These are phyloP conservation scores for Haplosporangium gracile DNA, from an alignment of 192 early-diverging fungal genomes.

Conservation along the genomic window DNA sequence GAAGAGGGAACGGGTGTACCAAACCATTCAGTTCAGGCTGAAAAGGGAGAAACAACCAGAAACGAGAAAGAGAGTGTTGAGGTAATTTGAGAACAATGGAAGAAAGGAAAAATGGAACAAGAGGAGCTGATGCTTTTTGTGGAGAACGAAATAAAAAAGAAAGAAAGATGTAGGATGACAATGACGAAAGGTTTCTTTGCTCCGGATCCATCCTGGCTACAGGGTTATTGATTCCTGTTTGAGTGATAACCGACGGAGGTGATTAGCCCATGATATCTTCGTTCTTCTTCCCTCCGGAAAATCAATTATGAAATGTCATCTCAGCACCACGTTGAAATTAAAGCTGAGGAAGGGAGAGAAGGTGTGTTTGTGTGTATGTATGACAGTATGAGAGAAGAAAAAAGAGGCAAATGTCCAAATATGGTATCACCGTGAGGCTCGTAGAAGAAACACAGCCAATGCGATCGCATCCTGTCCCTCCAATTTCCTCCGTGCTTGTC, in stretches of 20 bases:
- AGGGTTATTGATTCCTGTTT: neutral
- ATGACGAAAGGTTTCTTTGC: neutral
- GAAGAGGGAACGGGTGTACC: neutral
- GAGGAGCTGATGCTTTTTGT: neutral
- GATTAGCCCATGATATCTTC: neutral
- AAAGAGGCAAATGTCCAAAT: neutral
- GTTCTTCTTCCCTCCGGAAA: neutral
- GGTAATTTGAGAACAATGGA: neutral
- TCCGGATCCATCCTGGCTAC: neutral
- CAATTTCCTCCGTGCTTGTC: slow-evolving; percentile 1
- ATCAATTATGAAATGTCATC: neutral
- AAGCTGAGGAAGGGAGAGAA: neutral
- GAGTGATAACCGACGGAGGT: neutral
- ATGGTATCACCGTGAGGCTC: neutral
- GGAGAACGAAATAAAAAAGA: neutral
- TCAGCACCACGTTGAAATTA: neutral
- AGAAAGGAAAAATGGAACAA: neutral
- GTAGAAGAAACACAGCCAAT: slow-evolving; percentile 4
- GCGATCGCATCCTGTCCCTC: neutral
- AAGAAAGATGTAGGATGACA: neutral
- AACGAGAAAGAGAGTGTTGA: neutral
- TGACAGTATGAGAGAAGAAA: too few species aligned
- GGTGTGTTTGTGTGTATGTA: too few species aligned
- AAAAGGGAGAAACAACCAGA: neutral
- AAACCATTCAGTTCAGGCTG: neutral